Base-by-base conservation (phyloP, 2,329 filamentous ascomycete species). In the Alternaria sp. region DNA sequence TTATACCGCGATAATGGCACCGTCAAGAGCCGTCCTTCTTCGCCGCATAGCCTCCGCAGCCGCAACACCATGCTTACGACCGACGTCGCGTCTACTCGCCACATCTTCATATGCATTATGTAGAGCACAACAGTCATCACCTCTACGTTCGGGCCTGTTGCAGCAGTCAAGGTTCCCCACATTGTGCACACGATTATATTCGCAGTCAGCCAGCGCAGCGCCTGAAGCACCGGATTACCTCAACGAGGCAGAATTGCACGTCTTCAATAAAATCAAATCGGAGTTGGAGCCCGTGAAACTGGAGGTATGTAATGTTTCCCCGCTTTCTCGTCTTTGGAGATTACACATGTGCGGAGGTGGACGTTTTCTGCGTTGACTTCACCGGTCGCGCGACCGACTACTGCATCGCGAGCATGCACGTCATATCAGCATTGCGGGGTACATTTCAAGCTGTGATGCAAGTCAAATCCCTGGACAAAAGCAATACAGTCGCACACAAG, bases 181-280 rank as follows among this genome's bases (percentile, higher is more conserved):
- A 62, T 44, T 36, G 20, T 43, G 52, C 48, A 59, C 28, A 12
- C 55, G 70, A 59, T 44, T 63, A 51, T 78, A 76, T 59, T 76
- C 74, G 46, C 66, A 71, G 55, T 56, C 64, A 43, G 62, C 67
- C 34, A 61, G 57, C 54, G 42, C 56, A 11, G 26, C 62, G 44
- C 72, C 68, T 46, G 72, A 82, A 66, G 73, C 82, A 22, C 83
- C 83, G 28, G 81, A 83, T 61, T 81, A 82, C 69, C 77, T 84
- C 18, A 77, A 79, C 48, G 80, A 82, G 57, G 73, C 72, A 58
- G 83, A 85, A 66, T 73, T 80, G 54, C 76, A 80, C 63, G 74
- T 85, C 39, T 85, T 84, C 74, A 75, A 81, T 47, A 81, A 81
- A 61, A 74, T 84, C 20, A 80, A 78, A 66, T 69, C 73, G 18